Conservation (phyloP, 225 moss, liverwort and hornwort species). For the Pseudoscleropodium purum region DNA sequence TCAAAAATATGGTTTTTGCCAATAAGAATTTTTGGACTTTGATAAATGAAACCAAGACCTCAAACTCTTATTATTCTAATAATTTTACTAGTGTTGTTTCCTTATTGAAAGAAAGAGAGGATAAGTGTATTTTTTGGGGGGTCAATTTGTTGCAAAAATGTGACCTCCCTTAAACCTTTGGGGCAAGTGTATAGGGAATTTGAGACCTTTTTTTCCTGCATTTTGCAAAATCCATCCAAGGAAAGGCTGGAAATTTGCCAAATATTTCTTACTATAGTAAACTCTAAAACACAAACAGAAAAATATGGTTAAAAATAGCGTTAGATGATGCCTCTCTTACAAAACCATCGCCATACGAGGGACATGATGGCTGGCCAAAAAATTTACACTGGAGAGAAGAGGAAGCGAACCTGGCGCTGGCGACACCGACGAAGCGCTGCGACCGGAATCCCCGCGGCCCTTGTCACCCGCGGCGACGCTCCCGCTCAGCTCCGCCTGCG, state of each 20-base stretch:
- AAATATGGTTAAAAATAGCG: neutral
- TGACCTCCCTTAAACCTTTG: no score
- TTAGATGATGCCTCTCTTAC: neutral
- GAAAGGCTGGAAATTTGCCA: neutral
- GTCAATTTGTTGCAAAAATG: neutral
- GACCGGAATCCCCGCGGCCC: neutral
- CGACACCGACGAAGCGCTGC: constrained; percentile 2
- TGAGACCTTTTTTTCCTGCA: neutral
- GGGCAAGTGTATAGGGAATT: neutral
- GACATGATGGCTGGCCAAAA: no score
- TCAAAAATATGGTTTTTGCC: no score
- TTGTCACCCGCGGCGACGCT: neutral
- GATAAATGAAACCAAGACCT: neutral
- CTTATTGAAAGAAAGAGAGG: neutral
- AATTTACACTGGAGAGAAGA: no score
- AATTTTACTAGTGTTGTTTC: neutral
- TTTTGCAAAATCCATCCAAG: neutral
- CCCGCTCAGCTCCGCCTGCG: neutral
- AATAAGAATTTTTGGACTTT: neutral
- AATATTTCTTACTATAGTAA: neutral
- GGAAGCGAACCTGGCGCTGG: constrained; percentile 7
- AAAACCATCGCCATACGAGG: neutral
- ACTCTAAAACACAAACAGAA: neutral
- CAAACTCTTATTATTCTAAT: neutral
- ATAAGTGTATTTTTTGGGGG: neutral